Conservation (phyloP, 805 yeast species). For the Metschnikowia santaceciliae region DNA sequence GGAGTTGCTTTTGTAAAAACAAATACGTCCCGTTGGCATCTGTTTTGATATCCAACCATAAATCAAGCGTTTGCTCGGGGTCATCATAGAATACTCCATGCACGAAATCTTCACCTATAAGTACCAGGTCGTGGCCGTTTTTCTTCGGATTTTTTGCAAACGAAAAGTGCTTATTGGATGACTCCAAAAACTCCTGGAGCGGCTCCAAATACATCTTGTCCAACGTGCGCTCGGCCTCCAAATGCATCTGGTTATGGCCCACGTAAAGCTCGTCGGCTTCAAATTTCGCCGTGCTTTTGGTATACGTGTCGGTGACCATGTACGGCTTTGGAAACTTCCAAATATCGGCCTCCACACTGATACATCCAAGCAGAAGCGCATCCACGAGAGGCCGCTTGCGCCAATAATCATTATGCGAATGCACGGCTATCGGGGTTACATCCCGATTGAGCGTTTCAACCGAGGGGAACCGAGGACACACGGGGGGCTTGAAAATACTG, state of each 20-base stretch:
- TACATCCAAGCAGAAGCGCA: constrained; percentile 52
- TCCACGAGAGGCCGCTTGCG: constrained; percentile 53
- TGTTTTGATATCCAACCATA: constrained; percentile 63
- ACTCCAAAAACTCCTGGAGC: constrained; percentile 43
- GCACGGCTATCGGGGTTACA: constrained; percentile 44
- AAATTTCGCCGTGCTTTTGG: constrained; percentile 19
- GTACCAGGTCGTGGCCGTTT: not conserved
- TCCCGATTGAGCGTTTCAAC: constrained; percentile 32
- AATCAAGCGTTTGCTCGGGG: constrained; percentile 49
- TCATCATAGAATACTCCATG: constrained; percentile 38
- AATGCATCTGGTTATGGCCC: constrained; percentile 54
- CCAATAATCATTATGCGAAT: constrained; percentile 73
- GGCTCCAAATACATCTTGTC: constrained; percentile 51
- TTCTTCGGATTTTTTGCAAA: not conserved
- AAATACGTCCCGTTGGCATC: constrained; percentile 48
- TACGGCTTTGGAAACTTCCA: constrained; percentile 45
- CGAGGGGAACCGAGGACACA: constrained; percentile 3
- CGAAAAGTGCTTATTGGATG: constrained; percentile 37
- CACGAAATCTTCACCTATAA: constrained; percentile 8
- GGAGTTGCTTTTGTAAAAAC: constrained; percentile 41
- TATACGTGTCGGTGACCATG: constrained; percentile 25
- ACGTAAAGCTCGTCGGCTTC: constrained; percentile 45
- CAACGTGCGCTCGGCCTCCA: constrained; percentile 46
- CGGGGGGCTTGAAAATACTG: constrained; percentile 9
- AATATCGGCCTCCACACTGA: constrained; percentile 64